Base-by-base conservation (phyloP, 257 asterid genomes). In the Gynochthodes officinalis region DNA sequence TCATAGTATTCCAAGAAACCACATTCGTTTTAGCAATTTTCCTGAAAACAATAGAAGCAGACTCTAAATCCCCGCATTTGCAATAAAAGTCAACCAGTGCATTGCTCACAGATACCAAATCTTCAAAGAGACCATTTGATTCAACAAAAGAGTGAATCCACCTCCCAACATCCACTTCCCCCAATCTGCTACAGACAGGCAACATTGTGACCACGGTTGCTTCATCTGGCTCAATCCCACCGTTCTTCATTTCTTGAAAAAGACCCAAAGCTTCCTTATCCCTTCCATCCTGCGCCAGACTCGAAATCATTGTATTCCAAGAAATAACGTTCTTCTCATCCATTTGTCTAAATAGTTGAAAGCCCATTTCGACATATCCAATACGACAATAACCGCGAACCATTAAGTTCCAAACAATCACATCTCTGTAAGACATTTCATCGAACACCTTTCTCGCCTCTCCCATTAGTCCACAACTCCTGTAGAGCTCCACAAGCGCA, bases 371-470 rank as follows among this genome's bases (percentile, higher is more conserved):
- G 54, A 83, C 66, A 69, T 83, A 61, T 46, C 85, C 82, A 70
- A 40, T 70, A 15, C 43, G 49, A 52, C 77, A 78, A 76, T 78
- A 81, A 61, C 89, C 89, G 66, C 67, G 84, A 49, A 84, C 42
- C 85, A 82, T 82, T 82, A 84, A 82, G 71, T 84, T 84, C 86
- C 85, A 82, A 52, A 84, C 46, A 33, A 79, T 77, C 49, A 84
- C 86, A 70, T 84, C 83, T 75, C 82, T 77, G 3, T 79, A 33
- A 40, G 40, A 49, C 82, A 82, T 84, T 77, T 82, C 86, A 68
- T 84, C 86, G 60, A 84, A 84, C 81, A 75, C 69, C 77, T 59
- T 78, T 52, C 61, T 64, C 35, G 85, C 87, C 0, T 81, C 85
- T 3, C 19, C 75, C 74, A 81, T 83, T 70, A 57, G 66, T 64